phyloP scores from a whole-genome alignment of 441 rosid genomes.

The Euphorbia celastroides region DNA sequence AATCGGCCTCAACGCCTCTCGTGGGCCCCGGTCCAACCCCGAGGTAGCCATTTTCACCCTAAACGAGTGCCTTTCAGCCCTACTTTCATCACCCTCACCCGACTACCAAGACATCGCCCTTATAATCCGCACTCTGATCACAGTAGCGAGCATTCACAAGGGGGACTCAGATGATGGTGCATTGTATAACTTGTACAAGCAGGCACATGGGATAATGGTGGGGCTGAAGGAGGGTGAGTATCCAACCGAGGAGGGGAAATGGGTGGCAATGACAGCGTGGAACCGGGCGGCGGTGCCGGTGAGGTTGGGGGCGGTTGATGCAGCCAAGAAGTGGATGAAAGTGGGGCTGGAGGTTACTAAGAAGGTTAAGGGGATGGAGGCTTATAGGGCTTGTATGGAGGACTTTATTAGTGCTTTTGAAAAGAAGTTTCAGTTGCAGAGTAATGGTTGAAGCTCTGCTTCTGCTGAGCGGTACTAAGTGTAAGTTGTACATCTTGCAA shows the following conservation, averaged over 20 bases:
- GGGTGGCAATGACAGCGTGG: slow-evolving; percentile 95
- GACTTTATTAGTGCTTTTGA: slow-evolving; percentile 51
- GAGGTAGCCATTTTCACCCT: slow-evolving; percentile 72
- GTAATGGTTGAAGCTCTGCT: slow-evolving; percentile 20
- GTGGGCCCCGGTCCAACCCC: slow-evolving; percentile 51
- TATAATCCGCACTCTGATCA: slow-evolving; percentile 56
- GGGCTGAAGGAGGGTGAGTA: slow-evolving; percentile 85
- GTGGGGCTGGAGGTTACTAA: slow-evolving; percentile 60
- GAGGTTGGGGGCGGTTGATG: slow-evolving; percentile 57
- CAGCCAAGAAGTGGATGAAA: slow-evolving; percentile 75
- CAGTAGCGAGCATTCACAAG: slow-evolving; percentile 59
- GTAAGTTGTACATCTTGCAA: slow-evolving; percentile 6
- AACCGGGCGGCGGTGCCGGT: slow-evolving; percentile 76
- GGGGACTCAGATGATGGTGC: slow-evolving; percentile 58
- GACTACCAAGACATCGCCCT: slow-evolving; percentile 64
- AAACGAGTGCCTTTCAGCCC: slow-evolving; percentile 59
- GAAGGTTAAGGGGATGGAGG: slow-evolving; percentile 70
- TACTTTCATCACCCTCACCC: slow-evolving; percentile 65
- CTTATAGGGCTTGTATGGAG: slow-evolving; percentile 74
- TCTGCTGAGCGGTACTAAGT: not conserved
- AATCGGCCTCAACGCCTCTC: slow-evolving; percentile 66
- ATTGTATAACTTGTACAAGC: slow-evolving; percentile 62
- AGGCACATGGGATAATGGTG: slow-evolving; percentile 78
- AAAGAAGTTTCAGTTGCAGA: slow-evolving; percentile 33
- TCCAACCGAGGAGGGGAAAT: slow-evolving; percentile 84